Conservation (phyloP, 352 stramenopile genomes). For the Phytopythium chamaehyphon region DNA sequence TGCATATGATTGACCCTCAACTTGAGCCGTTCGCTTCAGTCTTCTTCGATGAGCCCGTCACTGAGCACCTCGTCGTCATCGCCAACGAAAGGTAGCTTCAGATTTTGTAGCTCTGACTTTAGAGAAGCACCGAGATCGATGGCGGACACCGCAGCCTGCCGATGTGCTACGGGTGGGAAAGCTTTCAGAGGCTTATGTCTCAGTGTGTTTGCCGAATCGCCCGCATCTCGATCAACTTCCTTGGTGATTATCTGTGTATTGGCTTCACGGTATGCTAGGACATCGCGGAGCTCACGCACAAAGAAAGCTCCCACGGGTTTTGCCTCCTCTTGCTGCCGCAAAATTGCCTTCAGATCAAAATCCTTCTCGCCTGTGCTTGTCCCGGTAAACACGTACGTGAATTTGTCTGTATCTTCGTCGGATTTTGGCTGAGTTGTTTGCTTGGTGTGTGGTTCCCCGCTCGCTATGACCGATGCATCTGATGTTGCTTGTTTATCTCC, state of each 20-base stretch:
- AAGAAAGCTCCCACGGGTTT: constrained; percentile 24
- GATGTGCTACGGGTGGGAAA: no score
- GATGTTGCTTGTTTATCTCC: no score
- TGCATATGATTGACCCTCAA: constrained; percentile 3
- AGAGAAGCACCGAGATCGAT: not conserved
- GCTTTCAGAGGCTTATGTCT: no score
- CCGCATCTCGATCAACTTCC: constrained; percentile 34
- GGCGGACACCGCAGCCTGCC: not conserved
- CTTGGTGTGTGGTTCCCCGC: no score
- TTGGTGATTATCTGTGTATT: constrained; percentile 29
- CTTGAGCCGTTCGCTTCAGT: not conserved
- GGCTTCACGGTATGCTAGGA: constrained; percentile 41
- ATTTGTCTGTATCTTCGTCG: constrained; percentile 12
- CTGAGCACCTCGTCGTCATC: not conserved
- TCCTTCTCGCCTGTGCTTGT: constrained; percentile 64
- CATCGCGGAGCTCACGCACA: constrained; percentile 45
- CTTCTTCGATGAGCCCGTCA: not conserved
- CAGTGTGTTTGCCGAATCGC: not conserved
- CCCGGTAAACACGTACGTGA: constrained; percentile 62
- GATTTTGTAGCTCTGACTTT: constrained; percentile 3
- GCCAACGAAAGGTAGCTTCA: not conserved
- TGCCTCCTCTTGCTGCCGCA: constrained; percentile 31
- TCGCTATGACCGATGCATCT: no score
- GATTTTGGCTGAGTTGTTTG: not conserved
- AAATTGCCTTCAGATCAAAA: constrained; percentile 48